Conservation (phyloP, 2,329 filamentous ascomycete genomes). For the Apiospora hydei region DNA sequence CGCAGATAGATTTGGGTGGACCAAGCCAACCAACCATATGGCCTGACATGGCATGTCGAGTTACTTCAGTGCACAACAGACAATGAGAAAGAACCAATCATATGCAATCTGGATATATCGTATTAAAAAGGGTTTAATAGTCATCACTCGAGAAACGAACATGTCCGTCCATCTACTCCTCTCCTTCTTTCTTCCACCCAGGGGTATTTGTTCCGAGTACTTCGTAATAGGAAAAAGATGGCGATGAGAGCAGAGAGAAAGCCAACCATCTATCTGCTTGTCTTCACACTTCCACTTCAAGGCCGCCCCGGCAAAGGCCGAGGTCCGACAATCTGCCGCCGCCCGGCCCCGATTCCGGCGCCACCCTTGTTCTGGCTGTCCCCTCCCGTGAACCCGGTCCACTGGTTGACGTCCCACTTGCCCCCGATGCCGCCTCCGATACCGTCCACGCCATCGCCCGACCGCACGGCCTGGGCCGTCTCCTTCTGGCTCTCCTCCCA, state of each 20-base stretch:
- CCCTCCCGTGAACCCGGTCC: constrained; percentile 76
- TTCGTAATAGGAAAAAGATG: not conserved
- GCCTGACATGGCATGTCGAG: not conserved
- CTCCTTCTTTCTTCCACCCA: not conserved
- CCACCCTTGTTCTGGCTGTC: constrained; percentile 74
- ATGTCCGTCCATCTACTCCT: not conserved
- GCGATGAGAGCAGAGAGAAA: not conserved
- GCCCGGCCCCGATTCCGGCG: constrained; percentile 72
- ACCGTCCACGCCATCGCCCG: constrained; percentile 64
- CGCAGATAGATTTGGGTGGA: too few species aligned
- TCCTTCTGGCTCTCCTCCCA: constrained; percentile 80
- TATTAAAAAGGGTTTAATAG: constrained; percentile 10
- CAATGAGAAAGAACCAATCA: too few species aligned
- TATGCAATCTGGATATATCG: constrained; percentile 7
- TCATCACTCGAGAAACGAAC: constrained; percentile 9
- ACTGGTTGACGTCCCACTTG: constrained; percentile 79
- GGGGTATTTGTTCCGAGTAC: not conserved
- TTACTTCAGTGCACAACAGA: too few species aligned
- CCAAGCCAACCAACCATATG: too few species aligned
- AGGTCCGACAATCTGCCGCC: constrained; percentile 82
- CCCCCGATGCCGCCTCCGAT: constrained; percentile 72
- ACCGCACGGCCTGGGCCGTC: constrained; percentile 61
- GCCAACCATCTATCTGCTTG: not conserved
- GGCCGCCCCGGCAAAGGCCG: constrained; percentile 64
- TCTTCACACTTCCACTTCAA: constrained; percentile 17